A percentile compares a stretch with the other conserved stretches of the same genome.
These are phyloP conservation scores for Hirsutella minnesotensis DNA, from an alignment of 2,329 filamentous ascomycete genomes.

Conservation along the genomic window DNA sequence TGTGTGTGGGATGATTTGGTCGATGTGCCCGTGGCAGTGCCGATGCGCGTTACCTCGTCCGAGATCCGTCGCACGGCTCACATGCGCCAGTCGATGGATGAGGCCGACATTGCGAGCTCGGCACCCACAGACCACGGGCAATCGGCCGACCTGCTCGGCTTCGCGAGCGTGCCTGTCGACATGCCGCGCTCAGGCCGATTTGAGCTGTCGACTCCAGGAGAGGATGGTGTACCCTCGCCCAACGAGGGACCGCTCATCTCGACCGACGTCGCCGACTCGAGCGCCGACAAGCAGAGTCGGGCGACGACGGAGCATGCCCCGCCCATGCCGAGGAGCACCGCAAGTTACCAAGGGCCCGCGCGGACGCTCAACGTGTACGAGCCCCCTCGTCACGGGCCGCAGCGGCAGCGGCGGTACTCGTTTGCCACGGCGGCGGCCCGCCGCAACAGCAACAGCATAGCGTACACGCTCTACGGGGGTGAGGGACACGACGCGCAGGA, in stretches of 20 bases:
- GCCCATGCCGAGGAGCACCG: slow-evolving; percentile 2
- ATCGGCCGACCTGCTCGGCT: slow-evolving; percentile 58
- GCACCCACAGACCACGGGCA: slow-evolving; percentile 18
- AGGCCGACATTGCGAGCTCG: slow-evolving; percentile 70
- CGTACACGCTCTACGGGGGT: slow-evolving; percentile 39
- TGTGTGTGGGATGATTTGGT: slow-evolving; percentile 98
- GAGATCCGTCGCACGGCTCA: slow-evolving; percentile 61
- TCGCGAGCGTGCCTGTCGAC: slow-evolving; percentile 48
- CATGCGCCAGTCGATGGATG: slow-evolving; percentile 45
- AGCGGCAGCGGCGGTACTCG: slow-evolving; percentile 41
- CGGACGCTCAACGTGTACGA: slow-evolving; percentile 32
- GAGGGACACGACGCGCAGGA: slow-evolving; percentile 44
- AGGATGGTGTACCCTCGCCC: slow-evolving; percentile 26
- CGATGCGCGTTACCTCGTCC: slow-evolving; percentile 72
- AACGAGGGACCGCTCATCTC: slow-evolving; percentile 15
- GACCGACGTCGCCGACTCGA: not conserved
- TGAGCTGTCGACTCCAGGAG: slow-evolving; percentile 43
- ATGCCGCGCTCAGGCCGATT: slow-evolving; percentile 68
- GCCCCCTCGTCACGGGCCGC: slow-evolving; percentile 28
- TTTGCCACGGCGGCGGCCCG: slow-evolving; percentile 36
- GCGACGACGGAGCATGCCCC: not conserved
- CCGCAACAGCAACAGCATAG: slow-evolving; percentile 37
- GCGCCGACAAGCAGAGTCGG: not conserved
- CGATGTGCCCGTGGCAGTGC: slow-evolving; percentile 87
- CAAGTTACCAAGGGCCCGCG: slow-evolving; percentile 29